phyloP scores from a whole-genome alignment of 306 rosid genomes.

The Vigna mungo region DNA sequence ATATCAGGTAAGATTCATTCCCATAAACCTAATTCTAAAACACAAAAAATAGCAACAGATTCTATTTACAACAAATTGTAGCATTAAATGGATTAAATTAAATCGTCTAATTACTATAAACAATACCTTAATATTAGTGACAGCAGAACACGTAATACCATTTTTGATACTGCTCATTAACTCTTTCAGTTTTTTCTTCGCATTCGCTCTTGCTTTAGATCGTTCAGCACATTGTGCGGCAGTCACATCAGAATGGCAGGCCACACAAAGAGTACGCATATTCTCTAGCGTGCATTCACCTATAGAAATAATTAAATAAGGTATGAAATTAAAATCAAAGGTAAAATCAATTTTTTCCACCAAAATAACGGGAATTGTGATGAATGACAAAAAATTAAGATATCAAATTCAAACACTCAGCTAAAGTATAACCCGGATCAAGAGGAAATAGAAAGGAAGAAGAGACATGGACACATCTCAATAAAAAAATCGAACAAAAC shows the following conservation, averaged over 20 bases:
- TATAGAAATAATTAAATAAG: constrained; percentile 39
- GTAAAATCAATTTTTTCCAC: constrained; percentile 21
- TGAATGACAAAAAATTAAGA: constrained; percentile 11
- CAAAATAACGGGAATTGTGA: not conserved
- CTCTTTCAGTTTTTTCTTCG: constrained; percentile 76
- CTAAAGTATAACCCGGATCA: not conserved
- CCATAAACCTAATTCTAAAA: not conserved
- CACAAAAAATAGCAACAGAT: not conserved
- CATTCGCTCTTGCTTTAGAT: constrained; percentile 67
- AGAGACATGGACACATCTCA: not conserved
- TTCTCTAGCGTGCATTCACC: constrained; percentile 94
- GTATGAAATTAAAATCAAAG: constrained; percentile 11
- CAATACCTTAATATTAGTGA: constrained; percentile 53
- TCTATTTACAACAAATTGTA: not conserved
- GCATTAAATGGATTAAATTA: no score
- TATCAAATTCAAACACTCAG: constrained; percentile 9
- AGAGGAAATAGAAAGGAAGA: constrained; percentile 2
- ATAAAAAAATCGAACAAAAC: not conserved
- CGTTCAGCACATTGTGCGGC: constrained; percentile 82
- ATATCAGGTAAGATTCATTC: not conserved
- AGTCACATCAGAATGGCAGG: constrained; percentile 88
- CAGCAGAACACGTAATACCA: constrained; percentile 36
- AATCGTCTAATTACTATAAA: not conserved
- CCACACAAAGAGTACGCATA: constrained; percentile 93
- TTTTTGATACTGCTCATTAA: constrained; percentile 58